Percentiles rank a stretch among this genome's conserved stretches.
phyloP scores from a whole-genome alignment of 345 rosid genomes.

The Aquilaria yunnanensis region DNA sequence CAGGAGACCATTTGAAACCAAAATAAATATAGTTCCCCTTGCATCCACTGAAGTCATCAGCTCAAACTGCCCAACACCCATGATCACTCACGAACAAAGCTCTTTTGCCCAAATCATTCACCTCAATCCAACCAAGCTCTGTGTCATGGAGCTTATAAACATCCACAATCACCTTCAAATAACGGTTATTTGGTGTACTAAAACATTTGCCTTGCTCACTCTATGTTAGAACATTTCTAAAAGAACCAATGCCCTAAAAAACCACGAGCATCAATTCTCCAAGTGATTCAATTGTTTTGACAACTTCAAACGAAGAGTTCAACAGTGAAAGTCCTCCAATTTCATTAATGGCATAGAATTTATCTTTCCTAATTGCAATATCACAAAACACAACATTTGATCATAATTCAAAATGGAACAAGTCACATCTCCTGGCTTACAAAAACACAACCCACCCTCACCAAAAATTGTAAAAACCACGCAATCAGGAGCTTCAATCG shows the following conservation, averaged over 20 bases:
- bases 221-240: neutral
- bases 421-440: neutral
- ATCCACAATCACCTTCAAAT: neutral
- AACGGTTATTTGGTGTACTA: neutral
- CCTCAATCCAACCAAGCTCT: neutral
- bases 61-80: too few species aligned
- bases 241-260: neutral
- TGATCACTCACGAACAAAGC: neutral
- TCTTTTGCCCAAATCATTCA: neutral
- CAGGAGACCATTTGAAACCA: neutral
- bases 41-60: too few species aligned
- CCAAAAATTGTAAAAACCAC: neutral
- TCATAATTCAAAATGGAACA: too few species aligned
- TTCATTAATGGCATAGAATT: too few species aligned
- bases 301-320: too few species aligned
- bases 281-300: neutral
- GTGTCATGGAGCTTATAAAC: neutral
- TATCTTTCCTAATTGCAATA: too few species aligned
- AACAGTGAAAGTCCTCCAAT: too few species aligned
- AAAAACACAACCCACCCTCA: neutral
- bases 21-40: too few species aligned
- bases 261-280: neutral
- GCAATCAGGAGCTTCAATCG: neutral
- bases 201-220: too few species aligned
- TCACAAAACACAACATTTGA: too few species aligned